A percentile compares a stretch with the other conserved stretches of the same genome.
Conservation (phyloP, 441 rosid genomes). For the Melianthus villosus region DNA sequence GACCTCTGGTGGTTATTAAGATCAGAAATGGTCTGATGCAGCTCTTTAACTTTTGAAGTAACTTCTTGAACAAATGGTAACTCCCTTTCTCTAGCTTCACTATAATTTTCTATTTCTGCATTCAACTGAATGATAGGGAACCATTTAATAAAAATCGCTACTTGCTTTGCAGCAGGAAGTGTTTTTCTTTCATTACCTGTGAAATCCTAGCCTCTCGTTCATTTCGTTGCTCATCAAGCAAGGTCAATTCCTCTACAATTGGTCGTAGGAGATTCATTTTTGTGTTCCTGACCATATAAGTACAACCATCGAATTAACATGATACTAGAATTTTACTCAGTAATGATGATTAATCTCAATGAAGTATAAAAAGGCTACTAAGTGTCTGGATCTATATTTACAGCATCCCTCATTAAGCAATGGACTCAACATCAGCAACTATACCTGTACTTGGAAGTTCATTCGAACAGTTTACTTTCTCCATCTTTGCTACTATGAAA, state of each 20-base stretch:
- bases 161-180: not conserved
- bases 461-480: too few relatives aligned
- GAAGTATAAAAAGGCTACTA: not conserved
- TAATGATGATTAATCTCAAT: not conserved
- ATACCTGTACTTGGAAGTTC: too few relatives aligned
- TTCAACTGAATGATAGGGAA: conserved; percentile 42
- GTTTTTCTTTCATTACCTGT: conserved; percentile 28
- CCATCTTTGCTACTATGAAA: too few relatives aligned
- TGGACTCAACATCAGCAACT: too few relatives aligned
- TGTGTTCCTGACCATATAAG: conserved; percentile 23
- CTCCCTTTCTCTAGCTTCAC: conserved; percentile 51
- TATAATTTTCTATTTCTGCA: conserved; percentile 47
- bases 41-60: conserved; percentile 39
- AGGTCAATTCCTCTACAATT: conserved; percentile 32
- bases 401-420: too few relatives aligned
- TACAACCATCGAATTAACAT: conserved; percentile 1
- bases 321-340: not conserved
- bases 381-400: too few relatives aligned
- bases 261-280: conserved; percentile 49
- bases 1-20: conserved; percentile 65
- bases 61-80: conserved; percentile 54
- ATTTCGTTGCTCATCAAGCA: conserved; percentile 47
- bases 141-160: conserved; percentile 6
- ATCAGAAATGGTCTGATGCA: conserved; percentile 35
- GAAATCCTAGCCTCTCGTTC: conserved; percentile 47